These are phyloP conservation scores for Ustilago cynodontis DNA, from an alignment of 1,284 basidiomycete genomes.

Conservation along the genomic window DNA sequence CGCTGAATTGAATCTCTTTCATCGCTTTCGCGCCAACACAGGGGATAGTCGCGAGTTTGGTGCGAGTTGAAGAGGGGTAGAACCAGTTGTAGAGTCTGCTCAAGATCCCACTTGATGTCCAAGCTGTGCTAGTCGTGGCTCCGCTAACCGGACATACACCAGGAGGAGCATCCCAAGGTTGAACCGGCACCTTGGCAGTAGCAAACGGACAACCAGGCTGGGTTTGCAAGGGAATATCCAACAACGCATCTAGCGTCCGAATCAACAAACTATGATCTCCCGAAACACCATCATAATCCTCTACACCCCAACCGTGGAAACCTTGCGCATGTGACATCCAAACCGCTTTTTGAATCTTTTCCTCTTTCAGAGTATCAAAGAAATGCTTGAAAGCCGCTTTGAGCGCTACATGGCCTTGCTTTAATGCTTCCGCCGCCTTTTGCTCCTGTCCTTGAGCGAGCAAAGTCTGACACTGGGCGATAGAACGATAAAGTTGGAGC, in stretches of 20 bases:
- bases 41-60: conserved; percentile 25
- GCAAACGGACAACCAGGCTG: conserved; percentile 45
- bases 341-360: conserved; percentile 47
- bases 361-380: conserved; percentile 49
- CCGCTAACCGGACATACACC: conserved; percentile 26
- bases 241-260: conserved; percentile 39
- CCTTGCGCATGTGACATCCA: conserved; percentile 56
- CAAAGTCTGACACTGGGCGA: conserved; percentile 34
- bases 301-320: conserved; percentile 52
- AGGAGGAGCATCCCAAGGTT: conserved; percentile 27
- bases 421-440: conserved; percentile 37
- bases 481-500: conserved; percentile 37
- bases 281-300: conserved; percentile 51
- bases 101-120: conserved; percentile 14
- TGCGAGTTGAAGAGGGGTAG: conserved; percentile 20
- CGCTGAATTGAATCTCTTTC: conserved; percentile 50
- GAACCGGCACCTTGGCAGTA: conserved; percentile 29
- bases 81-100: conserved; percentile 40
- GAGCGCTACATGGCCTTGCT: conserved; percentile 39
- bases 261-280: conserved; percentile 49
- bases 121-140: background rate
- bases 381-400: conserved; percentile 48
- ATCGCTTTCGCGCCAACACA: conserved; percentile 33
- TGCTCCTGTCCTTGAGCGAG: conserved; percentile 27
- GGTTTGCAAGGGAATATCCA: conserved; percentile 44